Base-by-base conservation (phyloP, 768 basidiomycete species). In the Collybia sordida region DNA sequence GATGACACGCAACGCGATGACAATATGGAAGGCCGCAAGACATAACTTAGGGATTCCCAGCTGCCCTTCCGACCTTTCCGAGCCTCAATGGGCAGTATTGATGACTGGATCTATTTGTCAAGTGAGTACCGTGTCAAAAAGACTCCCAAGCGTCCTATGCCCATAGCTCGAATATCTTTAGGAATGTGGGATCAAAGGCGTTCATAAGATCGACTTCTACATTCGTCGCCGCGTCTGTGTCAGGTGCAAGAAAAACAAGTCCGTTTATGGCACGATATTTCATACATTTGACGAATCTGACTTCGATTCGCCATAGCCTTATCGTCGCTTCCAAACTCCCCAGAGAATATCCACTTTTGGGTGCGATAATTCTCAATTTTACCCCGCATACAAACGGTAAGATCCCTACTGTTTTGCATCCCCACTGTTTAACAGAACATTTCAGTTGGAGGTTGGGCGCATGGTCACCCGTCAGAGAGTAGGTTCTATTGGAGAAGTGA, bases 401-500 rank as follows among this genome's bases (percentile, higher is more conserved):
- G 3, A 11, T 31, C 14, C 14, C 14, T 12, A 14, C 31, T 7
- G 14, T 11, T 11, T 3, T 31, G 5, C 9, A 31, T 7, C 3
- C 31, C 9, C 31, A 11, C 9, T 12, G 9, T 14, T 31, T 7
- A 31, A 3, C 9, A 3, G 9, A 3, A 7, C 11, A 11, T 12
- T 14, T 31, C 11, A 72, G 70, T 63, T 24, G 62, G 64, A 21
- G 65, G 63, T 9, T 63, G 64, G 62, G 24, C 61, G 3, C 62
- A 64, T 50, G 62, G 63, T 1, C 52, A 61, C 41, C 40, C 55
- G 4, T 62, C 60, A 8, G 47, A 22, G 2, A 69, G 65, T 43
- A 59, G 59, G 31, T 72, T 61, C 41, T 72, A 64, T 52, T 72
- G 70, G 71, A 56, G 55, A 17, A 23, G 37, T 3, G 72, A 72